Evolutionary conservation across 2,329 filamentous ascomycete species (phyloP), one percentile per base, ranked within the genome.

Genomic region (Colletotrichum higginsianum): DNA sequence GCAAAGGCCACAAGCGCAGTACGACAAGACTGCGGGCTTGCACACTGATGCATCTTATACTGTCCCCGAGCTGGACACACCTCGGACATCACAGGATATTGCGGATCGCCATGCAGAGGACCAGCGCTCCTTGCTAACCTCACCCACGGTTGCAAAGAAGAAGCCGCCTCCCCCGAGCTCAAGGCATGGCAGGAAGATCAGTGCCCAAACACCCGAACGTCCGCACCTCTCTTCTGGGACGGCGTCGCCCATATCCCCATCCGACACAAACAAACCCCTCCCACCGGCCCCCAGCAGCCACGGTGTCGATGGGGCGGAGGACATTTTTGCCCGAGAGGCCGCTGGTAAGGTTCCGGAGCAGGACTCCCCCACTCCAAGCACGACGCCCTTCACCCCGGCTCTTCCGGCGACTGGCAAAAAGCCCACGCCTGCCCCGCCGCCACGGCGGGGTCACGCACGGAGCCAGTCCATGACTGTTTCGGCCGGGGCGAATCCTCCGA

Each of bases 171-270:
- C 93, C 26, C 86, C 86, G 13, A 94, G 88, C 78, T 94, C 92
- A 62, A 90, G 93, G 66, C 93, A 95, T 82, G 94, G 94, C 5
- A 95, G 92, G 80, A 86, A 91, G 21, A 92, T 96, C 74, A 90
- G 86, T 74, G 80, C 84, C 53, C 82, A 87, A 76, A 49, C 69
- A 21, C 63, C 56, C 44, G 67, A 61, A 26, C 62, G 62, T 7
- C 50, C 68, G 21, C 26, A 74, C 73, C 40, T 78, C 62, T 71
- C 75, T 60, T 75, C 67, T 57, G 76, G 70, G 47, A 73, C 76
- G 6, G 66, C 66, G 44, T 73, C 76, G n/a, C 73, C 78, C 57
- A 76, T 76, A 18, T 81, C 82, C 16, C 77, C 81, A 8, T 86
- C 87, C 8, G 87, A 91, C 74, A 79, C 88, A 38, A 90, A 90